Evolutionary conservation across 352 stramenopile species (phyloP), one percentile per base, ranked within the genome.

Genomic region (Phytophthora foliorum): DNA sequence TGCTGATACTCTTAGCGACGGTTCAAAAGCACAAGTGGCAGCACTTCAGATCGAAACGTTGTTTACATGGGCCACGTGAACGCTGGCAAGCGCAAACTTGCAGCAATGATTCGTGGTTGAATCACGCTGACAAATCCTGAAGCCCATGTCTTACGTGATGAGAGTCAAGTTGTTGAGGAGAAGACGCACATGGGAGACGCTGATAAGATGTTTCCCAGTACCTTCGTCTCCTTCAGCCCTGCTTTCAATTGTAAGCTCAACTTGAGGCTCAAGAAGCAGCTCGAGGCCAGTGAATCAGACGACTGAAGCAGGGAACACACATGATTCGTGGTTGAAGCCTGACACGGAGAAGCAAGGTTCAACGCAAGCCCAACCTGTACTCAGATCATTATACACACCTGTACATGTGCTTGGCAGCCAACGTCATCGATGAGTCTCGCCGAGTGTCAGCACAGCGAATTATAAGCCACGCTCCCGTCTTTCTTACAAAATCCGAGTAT

Each of bases 101-200:
- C 38, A 29, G 24, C 22, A 57, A 19, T 52, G 36, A 65, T 58
- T 39, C 25, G 57, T 65, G 57, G 46, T 58, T 65, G 57, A 57
- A 64, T 57, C 45, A 57, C 24, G 10, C 17, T 57, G 57, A 57
- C 45, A 64, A 39, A 56, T 50, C 22, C 21, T 19, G 6, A 4
- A 34, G 51, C 4, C 34, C 6, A 36, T 6, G 32, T 58, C 38
- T 45, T 22, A 24, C 38, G 4, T 4, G 38, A 45, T 13, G 38
- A 45, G 5, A 41, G n/a, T n/a, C n/a, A n/a, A n/a, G n/a, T n/a
- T n/a, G n/a, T n/a, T n/a, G n/a, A n/a, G n/a, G n/a, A n/a, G n/a
- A n/a, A n/a, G n/a, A n/a, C n/a, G n/a, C n/a, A n/a, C n/a, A n/a
- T n/a, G n/a, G n/a, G n/a, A n/a, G n/a, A n/a, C n/a, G n/a, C n/a